Evolutionary conservation across 192 early-diverging fungal species (phyloP).

Genomic region (Mortierella alpina): DNA sequence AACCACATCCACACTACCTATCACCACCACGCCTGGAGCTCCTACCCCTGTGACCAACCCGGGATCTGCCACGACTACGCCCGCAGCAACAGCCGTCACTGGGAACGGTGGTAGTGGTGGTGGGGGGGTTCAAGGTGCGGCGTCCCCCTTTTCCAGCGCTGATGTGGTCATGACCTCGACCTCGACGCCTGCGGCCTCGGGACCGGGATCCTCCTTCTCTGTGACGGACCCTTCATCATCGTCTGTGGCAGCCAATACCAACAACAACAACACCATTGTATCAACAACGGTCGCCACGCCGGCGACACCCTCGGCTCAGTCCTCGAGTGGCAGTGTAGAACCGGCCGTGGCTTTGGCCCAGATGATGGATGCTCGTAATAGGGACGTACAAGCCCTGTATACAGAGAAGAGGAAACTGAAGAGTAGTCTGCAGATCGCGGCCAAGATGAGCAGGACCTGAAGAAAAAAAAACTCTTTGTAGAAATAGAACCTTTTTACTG

Average conservation of each 20-base stretch:
- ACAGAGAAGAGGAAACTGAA: constrained; percentile 28
- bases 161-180: constrained; percentile 33
- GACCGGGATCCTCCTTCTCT: background rate
- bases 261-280: background rate
- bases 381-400: constrained; percentile 25
- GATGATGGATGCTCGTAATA: constrained; percentile 47
- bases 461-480: background rate
- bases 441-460: constrained; percentile 30
- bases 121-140: background rate
- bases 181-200: constrained; percentile 13
- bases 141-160: constrained; percentile 23
- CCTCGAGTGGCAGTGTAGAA: background rate
- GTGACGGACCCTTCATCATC: background rate
- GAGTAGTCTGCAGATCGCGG: constrained; percentile 20
- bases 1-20: background rate
- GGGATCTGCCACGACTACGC: background rate
- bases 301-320: constrained; percentile 24
- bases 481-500: background rate
- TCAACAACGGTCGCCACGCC: constrained; percentile 3
- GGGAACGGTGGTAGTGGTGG: background rate
- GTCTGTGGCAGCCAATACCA: background rate
- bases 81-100: background rate
- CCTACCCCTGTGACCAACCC: background rate
- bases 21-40: background rate
- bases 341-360: constrained; percentile 18